phyloP scores from a whole-genome alignment of 345 rosid species.

The Brassica juncea region DNA sequence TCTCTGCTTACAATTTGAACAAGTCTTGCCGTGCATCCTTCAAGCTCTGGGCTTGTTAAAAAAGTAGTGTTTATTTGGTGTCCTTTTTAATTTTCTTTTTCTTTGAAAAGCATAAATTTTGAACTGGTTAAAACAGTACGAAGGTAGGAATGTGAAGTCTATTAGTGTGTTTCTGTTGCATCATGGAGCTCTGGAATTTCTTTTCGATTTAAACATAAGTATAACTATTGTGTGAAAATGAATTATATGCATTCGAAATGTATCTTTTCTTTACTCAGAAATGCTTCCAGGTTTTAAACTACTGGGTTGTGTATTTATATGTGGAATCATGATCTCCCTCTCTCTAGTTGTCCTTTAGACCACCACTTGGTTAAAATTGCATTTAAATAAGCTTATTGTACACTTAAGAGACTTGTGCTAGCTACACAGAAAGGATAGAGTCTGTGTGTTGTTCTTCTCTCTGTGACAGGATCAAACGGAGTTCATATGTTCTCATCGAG shows the following conservation, averaged over 20 bases:
- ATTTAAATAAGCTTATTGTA: neutral
- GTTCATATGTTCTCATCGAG: neutral
- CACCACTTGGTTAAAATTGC: neutral
- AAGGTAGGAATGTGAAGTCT: neutral
- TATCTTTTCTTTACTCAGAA: neutral
- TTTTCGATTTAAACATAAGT: conserved; percentile 1
- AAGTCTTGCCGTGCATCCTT: neutral
- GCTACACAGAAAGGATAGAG: neutral
- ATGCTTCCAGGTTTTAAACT: neutral
- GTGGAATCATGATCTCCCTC: neutral
- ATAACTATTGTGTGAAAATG: neutral
- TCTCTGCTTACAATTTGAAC: conserved; percentile 1
- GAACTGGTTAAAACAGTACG: neutral
- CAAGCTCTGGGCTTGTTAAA: neutral
- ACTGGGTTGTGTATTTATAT: neutral
- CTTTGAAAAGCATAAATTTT: neutral
- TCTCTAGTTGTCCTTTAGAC: neutral
- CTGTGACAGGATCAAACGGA: conserved; percentile 10
- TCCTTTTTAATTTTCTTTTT: neutral
- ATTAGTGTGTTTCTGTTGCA: conserved; percentile 15
- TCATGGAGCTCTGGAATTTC: neutral
- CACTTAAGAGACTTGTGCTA: neutral
- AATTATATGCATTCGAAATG: neutral
- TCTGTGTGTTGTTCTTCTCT: neutral
- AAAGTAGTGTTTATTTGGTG: neutral